A percentile compares a stretch with the other conserved stretches of the same genome.
These are phyloP conservation scores for Aspergillus sp. DNA, from an alignment of 2,329 filamentous ascomycete genomes.

Conservation along the genomic window DNA sequence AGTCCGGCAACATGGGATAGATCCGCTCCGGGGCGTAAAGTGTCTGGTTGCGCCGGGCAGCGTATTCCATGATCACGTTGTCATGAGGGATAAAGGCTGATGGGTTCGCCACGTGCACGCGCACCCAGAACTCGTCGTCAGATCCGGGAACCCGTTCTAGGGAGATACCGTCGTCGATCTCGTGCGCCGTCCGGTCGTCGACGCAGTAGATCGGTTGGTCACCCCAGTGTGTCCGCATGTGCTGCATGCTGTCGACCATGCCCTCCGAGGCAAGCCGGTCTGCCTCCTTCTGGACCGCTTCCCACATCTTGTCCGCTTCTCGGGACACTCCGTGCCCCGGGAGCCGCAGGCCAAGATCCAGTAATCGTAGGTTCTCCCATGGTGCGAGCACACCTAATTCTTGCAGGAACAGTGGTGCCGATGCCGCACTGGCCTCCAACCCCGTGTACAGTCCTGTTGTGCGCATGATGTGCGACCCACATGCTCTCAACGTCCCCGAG, in stretches of 20 bases:
- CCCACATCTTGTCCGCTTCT: slow-evolving; percentile 21
- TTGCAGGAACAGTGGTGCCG: slow-evolving; percentile 48
- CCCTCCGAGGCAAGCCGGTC: slow-evolving; percentile 14
- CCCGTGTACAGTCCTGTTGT: slow-evolving; percentile 49
- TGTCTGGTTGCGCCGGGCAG: slow-evolving; percentile 46
- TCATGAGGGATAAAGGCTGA: slow-evolving; percentile 51
- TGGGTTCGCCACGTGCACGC: slow-evolving; percentile 56
- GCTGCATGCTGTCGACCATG: slow-evolving; percentile 48
- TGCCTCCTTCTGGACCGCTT: slow-evolving; percentile 23
- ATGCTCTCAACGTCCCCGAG: slow-evolving; percentile 37
- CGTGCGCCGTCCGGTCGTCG: slow-evolving; percentile 45
- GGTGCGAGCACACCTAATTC: slow-evolving; percentile 55
- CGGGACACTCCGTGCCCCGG: slow-evolving; percentile 36
- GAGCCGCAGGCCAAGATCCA: slow-evolving; percentile 46
- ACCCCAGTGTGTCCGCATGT: slow-evolving; percentile 50
- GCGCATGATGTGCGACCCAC: slow-evolving; percentile 49
- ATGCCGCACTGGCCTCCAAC: slow-evolving; percentile 27
- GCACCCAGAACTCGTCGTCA: slow-evolving; percentile 48
- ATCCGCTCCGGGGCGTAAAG: slow-evolving; percentile 47
- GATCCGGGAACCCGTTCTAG: slow-evolving; percentile 43
- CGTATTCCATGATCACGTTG: slow-evolving; percentile 46
- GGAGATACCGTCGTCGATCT: slow-evolving; percentile 58
- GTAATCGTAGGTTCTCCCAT: slow-evolving; percentile 47
- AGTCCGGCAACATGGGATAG: slow-evolving; percentile 50
- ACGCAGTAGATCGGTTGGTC: slow-evolving; percentile 52